A percentile compares a stretch with the other conserved stretches of the same genome.
These are phyloP conservation scores for Wallemia hederae DNA, from an alignment of 1,284 basidiomycete species.

Conservation along the genomic window DNA sequence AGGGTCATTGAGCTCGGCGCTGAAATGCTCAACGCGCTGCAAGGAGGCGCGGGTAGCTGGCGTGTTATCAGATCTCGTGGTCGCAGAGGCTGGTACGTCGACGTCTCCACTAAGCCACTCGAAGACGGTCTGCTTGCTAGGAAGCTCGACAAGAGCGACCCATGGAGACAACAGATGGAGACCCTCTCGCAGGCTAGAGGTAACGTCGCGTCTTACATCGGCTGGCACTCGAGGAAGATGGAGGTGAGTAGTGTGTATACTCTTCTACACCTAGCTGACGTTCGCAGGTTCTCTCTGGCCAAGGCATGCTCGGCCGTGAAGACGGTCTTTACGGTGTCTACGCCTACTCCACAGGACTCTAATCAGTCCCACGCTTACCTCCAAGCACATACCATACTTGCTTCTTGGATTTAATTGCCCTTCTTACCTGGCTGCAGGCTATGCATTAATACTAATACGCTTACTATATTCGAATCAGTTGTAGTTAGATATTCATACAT, in stretches of 20 bases:
- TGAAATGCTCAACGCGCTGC: constrained; percentile 37
- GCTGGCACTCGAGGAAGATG: constrained; percentile 93
- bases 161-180: constrained; percentile 35
- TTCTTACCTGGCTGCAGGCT: too few species aligned
- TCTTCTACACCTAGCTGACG: neutral
- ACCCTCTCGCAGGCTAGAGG: constrained; percentile 51
- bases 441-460: too few species aligned
- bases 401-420: too few species aligned
- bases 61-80: constrained; percentile 68
- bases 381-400: too few species aligned
- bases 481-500: neutral
- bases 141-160: constrained; percentile 27
- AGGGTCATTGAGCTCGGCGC: constrained; percentile 64
- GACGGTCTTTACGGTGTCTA: constrained; percentile 59
- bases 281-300: constrained; percentile 42
- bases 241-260: constrained; percentile 30
- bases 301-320: constrained; percentile 70
- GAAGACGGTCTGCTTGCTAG: constrained; percentile 8
- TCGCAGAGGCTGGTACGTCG: constrained; percentile 81
- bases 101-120: constrained; percentile 55
- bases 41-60: constrained; percentile 54
- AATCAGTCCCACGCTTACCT: neutral
- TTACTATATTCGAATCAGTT: too few species aligned
- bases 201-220: constrained; percentile 60
- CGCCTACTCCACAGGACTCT: neutral